phyloP scores from a whole-genome alignment of 1,284 basidiomycete species.

The Trametes polyzona region DNA sequence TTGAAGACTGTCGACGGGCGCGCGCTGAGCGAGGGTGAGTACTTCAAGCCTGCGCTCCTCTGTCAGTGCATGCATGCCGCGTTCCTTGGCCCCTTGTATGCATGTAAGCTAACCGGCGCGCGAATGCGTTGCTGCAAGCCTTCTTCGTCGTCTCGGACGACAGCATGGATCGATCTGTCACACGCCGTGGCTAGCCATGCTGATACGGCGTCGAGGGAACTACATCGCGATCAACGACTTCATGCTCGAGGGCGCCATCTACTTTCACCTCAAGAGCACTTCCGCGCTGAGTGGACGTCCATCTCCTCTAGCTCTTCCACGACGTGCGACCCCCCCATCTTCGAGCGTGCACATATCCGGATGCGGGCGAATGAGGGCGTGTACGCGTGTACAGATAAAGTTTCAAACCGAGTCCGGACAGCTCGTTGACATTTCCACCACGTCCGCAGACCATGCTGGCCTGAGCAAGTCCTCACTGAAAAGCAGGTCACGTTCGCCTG shows the following conservation, averaged over 20 bases:
- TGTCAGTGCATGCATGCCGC: slow-evolving; percentile 98
- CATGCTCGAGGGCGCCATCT: slow-evolving; percentile 96
- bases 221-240: slow-evolving; percentile 98
- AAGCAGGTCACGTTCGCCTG: slow-evolving; percentile 56
- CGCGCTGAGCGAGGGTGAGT: slow-evolving; percentile 78
- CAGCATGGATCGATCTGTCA: slow-evolving; percentile 96
- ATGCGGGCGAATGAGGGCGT: background rate
- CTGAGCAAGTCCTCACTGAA: slow-evolving; percentile 84
- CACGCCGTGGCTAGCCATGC: slow-evolving; percentile 95
- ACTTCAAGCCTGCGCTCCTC: slow-evolving; percentile 86
- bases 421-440: slow-evolving; percentile 94
- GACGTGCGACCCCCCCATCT: slow-evolving; percentile 56
- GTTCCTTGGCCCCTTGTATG: too few relatives aligned
- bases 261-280: slow-evolving; percentile 89
- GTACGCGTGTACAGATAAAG: slow-evolving; percentile 61
- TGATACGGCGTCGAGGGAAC: slow-evolving; percentile 84
- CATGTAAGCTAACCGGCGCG: background rate
- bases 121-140: slow-evolving; percentile 87
- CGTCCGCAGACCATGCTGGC: slow-evolving; percentile 89
- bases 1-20: slow-evolving; percentile 90
- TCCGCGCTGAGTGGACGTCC: slow-evolving; percentile 85
- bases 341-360: background rate
- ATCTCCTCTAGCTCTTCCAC: slow-evolving; percentile 90
- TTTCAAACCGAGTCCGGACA: slow-evolving; percentile 98
- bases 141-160: slow-evolving; percentile 99